Percentiles rank a stretch among this genome's conserved stretches.
Evolutionary conservation across 2,329 filamentous ascomycete species (phyloP).

Genomic region (Alternaria arbusti): DNA sequence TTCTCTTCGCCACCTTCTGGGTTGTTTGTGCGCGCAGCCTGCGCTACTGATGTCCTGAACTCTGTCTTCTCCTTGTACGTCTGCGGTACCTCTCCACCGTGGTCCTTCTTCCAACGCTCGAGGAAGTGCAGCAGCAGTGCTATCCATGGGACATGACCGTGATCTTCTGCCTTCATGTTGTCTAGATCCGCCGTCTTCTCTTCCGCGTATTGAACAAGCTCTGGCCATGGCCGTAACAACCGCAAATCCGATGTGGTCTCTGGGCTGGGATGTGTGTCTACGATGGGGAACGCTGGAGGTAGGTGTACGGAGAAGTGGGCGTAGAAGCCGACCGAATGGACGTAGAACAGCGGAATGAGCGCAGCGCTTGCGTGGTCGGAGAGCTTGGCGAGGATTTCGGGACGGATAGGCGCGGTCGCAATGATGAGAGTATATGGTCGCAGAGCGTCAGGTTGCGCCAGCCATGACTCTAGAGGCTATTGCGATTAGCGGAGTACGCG

Average conservation of each 20-base stretch:
- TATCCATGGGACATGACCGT: constrained; percentile 90
- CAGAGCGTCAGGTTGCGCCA: constrained; percentile 49
- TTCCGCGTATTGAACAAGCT: constrained; percentile 71
- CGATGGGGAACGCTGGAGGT: constrained; percentile 82
- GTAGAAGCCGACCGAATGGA: constrained; percentile 92
- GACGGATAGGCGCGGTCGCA: constrained; percentile 64
- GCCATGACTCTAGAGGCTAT: constrained; percentile 55
- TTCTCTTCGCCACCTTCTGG: constrained; percentile 94
- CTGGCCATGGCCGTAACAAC: constrained; percentile 84
- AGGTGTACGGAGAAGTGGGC: constrained; percentile 83
- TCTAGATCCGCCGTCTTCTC: constrained; percentile 74
- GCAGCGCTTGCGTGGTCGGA: constrained; percentile 59
- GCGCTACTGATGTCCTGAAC: constrained; percentile 75
- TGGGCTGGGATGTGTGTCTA: constrained; percentile 93
- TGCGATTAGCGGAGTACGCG: constrained; percentile 18
- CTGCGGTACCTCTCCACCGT: constrained; percentile 71
- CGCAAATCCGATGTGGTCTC: constrained; percentile 85
- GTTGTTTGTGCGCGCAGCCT: constrained; percentile 72
- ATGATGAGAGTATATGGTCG: constrained; percentile 66
- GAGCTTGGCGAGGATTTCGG: constrained; percentile 59
- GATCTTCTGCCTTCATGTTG: constrained; percentile 75
- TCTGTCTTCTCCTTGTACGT: constrained; percentile 85
- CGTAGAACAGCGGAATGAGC: constrained; percentile 76
- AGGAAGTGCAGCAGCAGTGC: constrained; percentile 83
- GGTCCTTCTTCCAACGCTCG: constrained; percentile 75